Base-by-base conservation (phyloP, 1,284 basidiomycete genomes). In the Pterula multifida region DNA sequence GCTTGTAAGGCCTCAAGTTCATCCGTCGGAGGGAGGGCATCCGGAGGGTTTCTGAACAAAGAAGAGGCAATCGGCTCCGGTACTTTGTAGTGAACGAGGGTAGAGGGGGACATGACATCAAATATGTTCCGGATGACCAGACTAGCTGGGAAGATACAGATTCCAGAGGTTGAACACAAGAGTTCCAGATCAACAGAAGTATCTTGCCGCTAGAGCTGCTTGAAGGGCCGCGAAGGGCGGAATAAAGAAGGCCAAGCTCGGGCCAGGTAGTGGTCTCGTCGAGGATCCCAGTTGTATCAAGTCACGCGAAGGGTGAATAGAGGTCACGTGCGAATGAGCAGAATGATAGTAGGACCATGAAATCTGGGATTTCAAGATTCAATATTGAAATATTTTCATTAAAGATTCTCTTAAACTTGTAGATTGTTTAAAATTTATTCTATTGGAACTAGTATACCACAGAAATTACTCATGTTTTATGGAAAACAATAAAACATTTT, bases 1-100 rank as follows among this genome's bases (percentile, higher is more conserved):
- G 68, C 58, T 24, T 80, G 74, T 12, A 90, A 72, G 24, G 64
- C 57, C 53, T 86, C 79, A 48, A 91, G 78, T 47, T 90, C 87
- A 51, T 84, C 78, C 21, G 79, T 75, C 11, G 75, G 69, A 2
- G 89, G 88, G 13, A 90, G 69, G 12, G 72, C 64, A 49, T 85
- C 81, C 50, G 79, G 70, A 3, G 72, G 71, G 56, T 69, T 74
- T 66, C 75, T 79, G 60, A 83, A 65, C 50, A 86, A 65, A 51
- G 69, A 59, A 42, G 80, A 81, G 53, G 71, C 73, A 54, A 77
- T 69, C 55, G 64, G 57, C 12, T 69, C 62, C 48, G 72, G 72
- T 45, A 63, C 60, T 53, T 63, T 55, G 63, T 71, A 83, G 48
- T 63, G 63, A 51, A 67, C 61, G 53, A 81, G 68, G 61, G 68